Evolutionary conservation across 1,284 basidiomycete species (phyloP).

Genomic region (Fomitopsis betulina): DNA sequence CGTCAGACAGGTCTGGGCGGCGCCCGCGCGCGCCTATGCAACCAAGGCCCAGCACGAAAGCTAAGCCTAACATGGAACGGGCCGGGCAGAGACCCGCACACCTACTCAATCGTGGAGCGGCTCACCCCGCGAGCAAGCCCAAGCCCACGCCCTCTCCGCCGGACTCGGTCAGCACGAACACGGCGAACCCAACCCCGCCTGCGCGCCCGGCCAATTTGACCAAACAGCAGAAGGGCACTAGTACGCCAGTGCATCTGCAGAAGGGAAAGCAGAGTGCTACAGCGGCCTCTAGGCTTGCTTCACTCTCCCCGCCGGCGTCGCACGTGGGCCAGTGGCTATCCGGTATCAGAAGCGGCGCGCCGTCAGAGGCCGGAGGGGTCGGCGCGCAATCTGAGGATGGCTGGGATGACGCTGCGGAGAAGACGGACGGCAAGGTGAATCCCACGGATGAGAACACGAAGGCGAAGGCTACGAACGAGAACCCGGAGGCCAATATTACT

Average conservation of each 20-base stretch:
- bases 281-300: not conserved
- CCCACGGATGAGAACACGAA: not conserved
- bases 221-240: not conserved
- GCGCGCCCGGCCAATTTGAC: not conserved
- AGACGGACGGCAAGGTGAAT: no score
- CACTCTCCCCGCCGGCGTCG: not conserved
- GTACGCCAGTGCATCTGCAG: not conserved
- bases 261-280: not conserved
- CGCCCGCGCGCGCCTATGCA: not conserved
- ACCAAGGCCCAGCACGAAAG: not conserved
- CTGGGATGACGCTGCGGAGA: not conserved
- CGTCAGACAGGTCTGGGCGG: not conserved
- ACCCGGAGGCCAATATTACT: not conserved
- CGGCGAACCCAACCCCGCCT: not conserved
- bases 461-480: not conserved
- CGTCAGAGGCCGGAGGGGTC: not conserved
- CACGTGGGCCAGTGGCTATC: not conserved
- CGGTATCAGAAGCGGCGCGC: not conserved
- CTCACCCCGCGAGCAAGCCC: not conserved
- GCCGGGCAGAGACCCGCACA: not conserved
- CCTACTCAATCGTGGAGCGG: not conserved
- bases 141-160: not conserved
- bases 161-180: not conserved
- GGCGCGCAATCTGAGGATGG: not conserved
- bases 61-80: not conserved